These are phyloP conservation scores for Zygotorulaspora mrakii DNA, from an alignment of 1,139 yeast species.

Conservation along the genomic window DNA sequence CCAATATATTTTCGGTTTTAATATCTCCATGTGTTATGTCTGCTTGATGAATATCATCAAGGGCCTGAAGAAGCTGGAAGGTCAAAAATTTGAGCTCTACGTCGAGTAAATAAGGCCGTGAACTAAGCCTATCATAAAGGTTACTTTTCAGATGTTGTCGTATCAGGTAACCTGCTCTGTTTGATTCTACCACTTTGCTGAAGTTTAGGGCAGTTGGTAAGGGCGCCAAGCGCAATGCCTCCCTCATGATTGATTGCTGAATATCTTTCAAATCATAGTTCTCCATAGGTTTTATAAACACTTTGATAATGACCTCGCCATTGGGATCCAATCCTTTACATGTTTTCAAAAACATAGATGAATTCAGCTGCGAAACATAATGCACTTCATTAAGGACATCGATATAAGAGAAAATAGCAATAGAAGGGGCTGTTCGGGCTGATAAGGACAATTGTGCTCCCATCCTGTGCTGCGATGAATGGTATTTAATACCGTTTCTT, in stretches of 20 bases:
- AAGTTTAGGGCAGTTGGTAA: conserved; percentile 69
- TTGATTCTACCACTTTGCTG: conserved; percentile 75
- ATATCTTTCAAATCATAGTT: conserved; percentile 36
- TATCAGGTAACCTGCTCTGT: conserved; percentile 84
- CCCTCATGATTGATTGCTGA: conserved; percentile 33
- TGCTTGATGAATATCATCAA: conserved; percentile 60
- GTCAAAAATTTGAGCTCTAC: conserved; percentile 81
- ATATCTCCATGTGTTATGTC: conserved; percentile 83
- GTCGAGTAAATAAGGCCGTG: conserved; percentile 80
- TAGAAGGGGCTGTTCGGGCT: conserved; percentile 89
- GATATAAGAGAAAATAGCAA: conserved; percentile 85
- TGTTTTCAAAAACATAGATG: conserved; percentile 82
- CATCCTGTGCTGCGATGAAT: conserved; percentile 43
- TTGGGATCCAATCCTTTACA: conserved; percentile 68
- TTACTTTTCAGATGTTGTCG: conserved; percentile 78
- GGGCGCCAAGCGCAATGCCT: conserved; percentile 38
- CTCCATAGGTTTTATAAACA: conserved; percentile 71
- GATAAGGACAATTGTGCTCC: conserved; percentile 81
- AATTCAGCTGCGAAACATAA: conserved; percentile 65
- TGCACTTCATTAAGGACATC: conserved; percentile 72
- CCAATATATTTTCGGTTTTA: conserved; percentile 81
- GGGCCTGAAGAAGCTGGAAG: conserved; percentile 65
- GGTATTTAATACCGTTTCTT: background rate
- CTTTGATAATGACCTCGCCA: conserved; percentile 72
- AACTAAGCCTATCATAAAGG: conserved; percentile 78